These are phyloP conservation scores for Avena sativa DNA, from an alignment of 176 grass and related monocot species.

Conservation along the genomic window DNA sequence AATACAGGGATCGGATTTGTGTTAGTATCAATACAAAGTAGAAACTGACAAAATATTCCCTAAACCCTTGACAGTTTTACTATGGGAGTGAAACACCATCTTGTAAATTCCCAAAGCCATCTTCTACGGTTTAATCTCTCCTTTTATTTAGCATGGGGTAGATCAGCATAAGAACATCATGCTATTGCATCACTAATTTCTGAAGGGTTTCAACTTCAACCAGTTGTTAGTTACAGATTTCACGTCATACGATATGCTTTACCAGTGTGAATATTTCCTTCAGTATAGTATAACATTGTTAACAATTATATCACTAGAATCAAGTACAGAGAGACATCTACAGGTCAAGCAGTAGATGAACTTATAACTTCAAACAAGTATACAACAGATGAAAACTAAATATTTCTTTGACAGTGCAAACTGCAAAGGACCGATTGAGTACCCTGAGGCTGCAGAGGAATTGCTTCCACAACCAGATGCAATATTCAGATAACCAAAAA, in stretches of 20 bases:
- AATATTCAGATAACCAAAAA: neutral
- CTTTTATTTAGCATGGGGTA: neutral
- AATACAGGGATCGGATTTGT: neutral
- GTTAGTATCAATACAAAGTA: neutral
- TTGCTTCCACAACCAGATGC: slow-evolving; percentile 2
- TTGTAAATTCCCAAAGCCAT: neutral
- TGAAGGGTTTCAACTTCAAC: slow-evolving; percentile 2
- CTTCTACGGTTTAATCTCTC: neutral
- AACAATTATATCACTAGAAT: neutral
- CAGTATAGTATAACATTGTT: neutral
- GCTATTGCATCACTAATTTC: neutral
- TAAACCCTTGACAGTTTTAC: neutral
- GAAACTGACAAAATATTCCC: neutral
- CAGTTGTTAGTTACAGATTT: neutral
- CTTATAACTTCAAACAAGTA: neutral
- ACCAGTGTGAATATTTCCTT: neutral
- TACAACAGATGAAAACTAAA: neutral
- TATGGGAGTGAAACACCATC: neutral
- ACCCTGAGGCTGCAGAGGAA: neutral
- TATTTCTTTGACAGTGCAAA: neutral
- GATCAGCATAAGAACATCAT: neutral
- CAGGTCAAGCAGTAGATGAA: neutral
- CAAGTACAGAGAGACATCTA: neutral
- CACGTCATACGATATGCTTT: neutral
- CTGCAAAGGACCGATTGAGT: neutral